Base-by-base conservation (phyloP, 2,329 filamentous ascomycete species). In the Apiospora rasikravindrae region DNA sequence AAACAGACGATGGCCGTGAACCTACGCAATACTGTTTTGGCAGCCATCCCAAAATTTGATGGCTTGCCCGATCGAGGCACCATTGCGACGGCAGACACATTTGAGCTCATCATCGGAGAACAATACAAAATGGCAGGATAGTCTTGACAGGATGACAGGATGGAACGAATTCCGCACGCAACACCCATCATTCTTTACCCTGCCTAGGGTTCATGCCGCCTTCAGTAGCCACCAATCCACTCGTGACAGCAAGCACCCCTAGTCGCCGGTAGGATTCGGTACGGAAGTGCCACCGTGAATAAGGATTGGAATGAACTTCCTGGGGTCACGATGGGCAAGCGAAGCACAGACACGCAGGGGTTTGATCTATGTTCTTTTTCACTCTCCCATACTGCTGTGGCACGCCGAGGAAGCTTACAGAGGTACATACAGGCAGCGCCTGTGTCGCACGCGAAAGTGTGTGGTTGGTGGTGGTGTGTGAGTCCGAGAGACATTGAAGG, bases 211-310 rank as follows among this genome's bases (percentile, higher is more conserved):
- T 64, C 57, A 64, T 61, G 53, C 19, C 29, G 11, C 51, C 51
- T 47, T 7, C 44, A 29, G n/a, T n/a, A n/a, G n/a, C n/a, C n/a
- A n/a, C n/a, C n/a, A 29, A 47, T 49, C 26, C 26, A 40, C 33
- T 19, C 57, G n/a, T 64, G 57, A 64, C 57, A 64, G 29, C 33
- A 64, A 49, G 45, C 45, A 49, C 45, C 57, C 57, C 57, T 64
- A 64, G 57, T 40, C 57, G 33, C 57, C 33, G 57, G 57, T 64
- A 40, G 33, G 57, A 64, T 64, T 64, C 57, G 57, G 57, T 64
- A 64, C 57, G 57, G 57, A 64, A 64, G 57, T 22, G 57, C 57
- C 57, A 64, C 33, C 57, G 57, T 64, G 57, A 64, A 40, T 22
- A 37, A 64, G 33, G 57, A 40, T 49, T 49, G 33, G 45, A 49